These are phyloP conservation scores for Moesziomyces parantarcticus DNA, from an alignment of 1,284 basidiomycete genomes.

Conservation along the genomic window DNA sequence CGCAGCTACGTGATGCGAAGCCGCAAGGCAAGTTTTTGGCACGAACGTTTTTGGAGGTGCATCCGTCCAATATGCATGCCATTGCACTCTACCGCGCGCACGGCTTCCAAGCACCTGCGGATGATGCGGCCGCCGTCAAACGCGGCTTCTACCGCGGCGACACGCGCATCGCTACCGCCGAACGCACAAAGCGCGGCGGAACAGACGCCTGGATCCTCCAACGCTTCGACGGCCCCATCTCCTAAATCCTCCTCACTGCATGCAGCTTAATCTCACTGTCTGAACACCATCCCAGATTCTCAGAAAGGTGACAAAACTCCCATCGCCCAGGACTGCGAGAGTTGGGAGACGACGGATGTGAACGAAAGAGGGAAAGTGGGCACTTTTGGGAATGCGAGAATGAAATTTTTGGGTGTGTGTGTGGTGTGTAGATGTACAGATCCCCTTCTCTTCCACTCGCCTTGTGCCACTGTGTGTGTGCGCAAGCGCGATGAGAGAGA, in stretches of 20 bases:
- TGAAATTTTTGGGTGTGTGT: neutral
- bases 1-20: neutral
- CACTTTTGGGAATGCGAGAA: neutral
- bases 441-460: neutral
- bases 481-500: neutral
- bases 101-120: conserved; percentile 32
- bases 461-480: neutral
- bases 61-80: conserved; percentile 52
- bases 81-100: conserved; percentile 41
- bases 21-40: conserved; percentile 10
- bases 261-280: neutral
- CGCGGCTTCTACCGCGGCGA: conserved; percentile 56
- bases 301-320: no score
- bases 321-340: no score
- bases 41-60: conserved; percentile 50
- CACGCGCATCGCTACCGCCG: conserved; percentile 38
- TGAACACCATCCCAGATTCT: no score
- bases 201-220: conserved; percentile 56
- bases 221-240: conserved; percentile 27
- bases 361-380: neutral
- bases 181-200: conserved; percentile 48
- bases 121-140: conserved; percentile 24
- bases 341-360: no score
- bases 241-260: neutral
- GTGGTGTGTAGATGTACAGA: conserved; percentile 1